Evolutionary conservation across 192 early-diverging fungal genomes (phyloP), one percentile per base, ranked within the genome.

Genomic region (Dissophora ornata): DNA sequence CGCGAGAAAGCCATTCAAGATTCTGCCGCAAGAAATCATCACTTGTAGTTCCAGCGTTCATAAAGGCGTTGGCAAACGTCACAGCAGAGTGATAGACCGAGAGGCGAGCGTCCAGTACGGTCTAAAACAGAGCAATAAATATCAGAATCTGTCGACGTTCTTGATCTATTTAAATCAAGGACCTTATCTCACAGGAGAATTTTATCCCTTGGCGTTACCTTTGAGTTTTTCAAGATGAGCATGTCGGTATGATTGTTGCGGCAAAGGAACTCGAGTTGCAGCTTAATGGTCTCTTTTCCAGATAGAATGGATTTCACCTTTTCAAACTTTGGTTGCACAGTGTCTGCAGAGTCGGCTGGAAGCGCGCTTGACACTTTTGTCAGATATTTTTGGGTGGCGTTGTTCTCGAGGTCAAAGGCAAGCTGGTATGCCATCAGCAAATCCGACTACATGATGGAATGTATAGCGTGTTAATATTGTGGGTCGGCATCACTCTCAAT

Each of bases 1-100:
- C 95, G 55, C 97, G 89, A 48, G 92, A 89, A 38, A 99, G 88
- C 98, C 98, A 99, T 68, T 99, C 97, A 44, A 98, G 83, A 79
- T 96, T 98, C 58, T 97, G 92, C 47, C 98, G 87, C 81, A 99
- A 85, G 73, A 99, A 99, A 70, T 95, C 95, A 71, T 99, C 98
- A 57, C 94, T 93, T 2, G 97, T 98, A 3, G 98, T 99, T 25
- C 98, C 98, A 24, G 97, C 95, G 53, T 97, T 92, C 96, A 97
- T 97, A 66, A 96, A 97, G 1, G 97, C 96, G 62, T 99, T 99
- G 26, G 97, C 91, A 79, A 98, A 94, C 1, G 96, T 95, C 18
- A 98, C 89, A 8, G 97, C 96, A 55, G 91, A 93, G 85, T 99
- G 97, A 57, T 92, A 96, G 12, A 98, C 88, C 7, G 97, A 97